Conservation (phyloP, 2,329 filamentous ascomycete species). For the Passalora sequoiae region DNA sequence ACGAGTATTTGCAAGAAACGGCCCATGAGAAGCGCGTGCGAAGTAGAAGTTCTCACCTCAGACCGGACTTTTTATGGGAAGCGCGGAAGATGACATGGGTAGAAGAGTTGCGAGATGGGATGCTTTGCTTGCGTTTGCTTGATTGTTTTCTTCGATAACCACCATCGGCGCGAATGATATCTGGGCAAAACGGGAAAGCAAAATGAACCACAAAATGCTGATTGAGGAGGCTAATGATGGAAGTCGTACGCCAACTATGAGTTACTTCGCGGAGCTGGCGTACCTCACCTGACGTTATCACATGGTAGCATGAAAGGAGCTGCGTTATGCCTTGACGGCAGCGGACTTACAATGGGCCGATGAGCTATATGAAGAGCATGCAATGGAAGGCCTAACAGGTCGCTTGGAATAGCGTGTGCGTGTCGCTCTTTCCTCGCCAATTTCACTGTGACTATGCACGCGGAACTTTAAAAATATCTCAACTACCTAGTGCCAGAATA, state of each 20-base stretch:
- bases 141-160: neutral
- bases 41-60: neutral
- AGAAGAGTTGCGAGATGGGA: neutral
- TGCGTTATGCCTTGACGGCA: neutral
- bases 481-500: no score
- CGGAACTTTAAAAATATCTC: no score
- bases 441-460: no score
- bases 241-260: no score
- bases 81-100: neutral
- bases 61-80: neutral
- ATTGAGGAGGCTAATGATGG: neutral
- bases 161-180: neutral
- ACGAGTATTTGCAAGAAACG: constrained; percentile 1
- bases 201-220: neutral
- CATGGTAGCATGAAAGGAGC: neutral
- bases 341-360: neutral
- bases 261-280: neutral
- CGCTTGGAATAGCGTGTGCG: no score
- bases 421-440: no score
- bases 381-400: neutral
- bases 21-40: neutral
- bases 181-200: neutral
- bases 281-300: neutral
- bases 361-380: neutral
- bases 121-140: neutral